Evolutionary conservation across 2,329 filamentous ascomycete genomes (phyloP).

Genomic region (Exophiala aquamarina): DNA sequence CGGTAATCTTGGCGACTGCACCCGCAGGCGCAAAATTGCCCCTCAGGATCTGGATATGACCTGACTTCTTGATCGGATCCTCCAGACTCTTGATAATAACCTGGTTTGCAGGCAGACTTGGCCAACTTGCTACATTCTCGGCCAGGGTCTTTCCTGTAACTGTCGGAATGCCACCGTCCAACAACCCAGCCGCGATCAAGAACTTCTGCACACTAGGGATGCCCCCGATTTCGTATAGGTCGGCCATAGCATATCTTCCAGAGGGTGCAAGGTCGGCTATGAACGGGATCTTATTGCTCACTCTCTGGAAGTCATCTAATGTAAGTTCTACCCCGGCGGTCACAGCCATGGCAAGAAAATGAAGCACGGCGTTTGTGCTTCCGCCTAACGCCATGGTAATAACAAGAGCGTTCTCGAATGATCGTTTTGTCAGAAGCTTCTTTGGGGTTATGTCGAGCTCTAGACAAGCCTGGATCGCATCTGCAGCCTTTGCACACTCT

Average conservation of each 20-base stretch:
- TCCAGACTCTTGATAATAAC: constrained; percentile 76
- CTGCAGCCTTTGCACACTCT: constrained; percentile 78
- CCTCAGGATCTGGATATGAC: constrained; percentile 83
- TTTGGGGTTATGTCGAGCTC: constrained; percentile 78
- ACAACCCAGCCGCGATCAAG: constrained; percentile 70
- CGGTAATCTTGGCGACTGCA: constrained; percentile 93
- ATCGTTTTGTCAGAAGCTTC: constrained; percentile 74
- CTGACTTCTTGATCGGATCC: constrained; percentile 81
- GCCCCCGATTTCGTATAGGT: constrained; percentile 81
- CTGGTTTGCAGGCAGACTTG: constrained; percentile 74
- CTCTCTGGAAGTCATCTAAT: constrained; percentile 78
- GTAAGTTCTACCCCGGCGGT: constrained; percentile 76
- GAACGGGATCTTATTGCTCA: constrained; percentile 80
- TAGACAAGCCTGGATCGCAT: constrained; percentile 77
- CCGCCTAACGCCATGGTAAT: constrained; percentile 92
- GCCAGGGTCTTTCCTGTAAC: constrained; percentile 82
- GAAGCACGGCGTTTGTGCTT: constrained; percentile 83
- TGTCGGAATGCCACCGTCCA: constrained; percentile 77
- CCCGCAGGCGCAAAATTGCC: constrained; percentile 88
- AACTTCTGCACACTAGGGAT: constrained; percentile 84
- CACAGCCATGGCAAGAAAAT: constrained; percentile 87
- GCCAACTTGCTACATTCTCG: constrained; percentile 76
- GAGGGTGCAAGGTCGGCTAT: constrained; percentile 82
- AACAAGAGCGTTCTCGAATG: constrained; percentile 85
- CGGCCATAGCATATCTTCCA: constrained; percentile 83